Evolutionary conservation across 495 filamentous ascomycete genomes (phyloP).

Genomic region (Rusavskia elegans): DNA sequence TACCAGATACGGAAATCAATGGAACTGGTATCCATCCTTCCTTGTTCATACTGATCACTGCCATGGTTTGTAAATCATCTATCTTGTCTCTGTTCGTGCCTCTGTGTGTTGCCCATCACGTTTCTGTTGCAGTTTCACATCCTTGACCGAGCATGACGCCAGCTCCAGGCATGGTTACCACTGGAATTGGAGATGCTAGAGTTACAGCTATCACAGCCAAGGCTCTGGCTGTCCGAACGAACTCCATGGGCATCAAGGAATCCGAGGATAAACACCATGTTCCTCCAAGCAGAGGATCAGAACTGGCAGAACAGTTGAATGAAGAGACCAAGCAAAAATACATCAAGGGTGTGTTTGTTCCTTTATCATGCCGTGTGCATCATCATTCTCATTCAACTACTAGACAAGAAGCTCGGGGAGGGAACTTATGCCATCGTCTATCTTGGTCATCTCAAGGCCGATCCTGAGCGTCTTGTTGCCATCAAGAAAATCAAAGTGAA

Average conservation of each 20-base stretch:
- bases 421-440: constrained; percentile 96
- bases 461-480: constrained; percentile 59
- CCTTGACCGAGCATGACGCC: neutral
- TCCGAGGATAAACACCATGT: neutral
- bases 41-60: too few species aligned
- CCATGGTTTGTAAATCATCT: too few species aligned
- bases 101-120: too few species aligned
- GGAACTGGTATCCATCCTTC: too few species aligned
- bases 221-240: constrained; percentile 21
- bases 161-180: neutral
- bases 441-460: constrained; percentile 56
- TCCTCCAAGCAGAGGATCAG: constrained; percentile 24
- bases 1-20: too few species aligned
- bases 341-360: constrained; percentile 49
- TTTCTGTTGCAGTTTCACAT: too few species aligned
- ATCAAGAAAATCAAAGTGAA: constrained; percentile 99
- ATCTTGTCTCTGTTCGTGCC: too few species aligned
- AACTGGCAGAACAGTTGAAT: constrained; percentile 77
- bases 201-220: constrained; percentile 24
- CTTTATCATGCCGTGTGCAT: neutral
- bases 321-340: constrained; percentile 76
- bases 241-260: constrained; percentile 2
- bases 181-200: constrained; percentile 1
- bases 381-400: neutral
- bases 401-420: constrained; percentile 81